A percentile compares a stretch with the other conserved stretches of the same genome.
phyloP scores from a whole-genome alignment of 1,139 yeast species.

The Saccharomyces pastorianus region DNA sequence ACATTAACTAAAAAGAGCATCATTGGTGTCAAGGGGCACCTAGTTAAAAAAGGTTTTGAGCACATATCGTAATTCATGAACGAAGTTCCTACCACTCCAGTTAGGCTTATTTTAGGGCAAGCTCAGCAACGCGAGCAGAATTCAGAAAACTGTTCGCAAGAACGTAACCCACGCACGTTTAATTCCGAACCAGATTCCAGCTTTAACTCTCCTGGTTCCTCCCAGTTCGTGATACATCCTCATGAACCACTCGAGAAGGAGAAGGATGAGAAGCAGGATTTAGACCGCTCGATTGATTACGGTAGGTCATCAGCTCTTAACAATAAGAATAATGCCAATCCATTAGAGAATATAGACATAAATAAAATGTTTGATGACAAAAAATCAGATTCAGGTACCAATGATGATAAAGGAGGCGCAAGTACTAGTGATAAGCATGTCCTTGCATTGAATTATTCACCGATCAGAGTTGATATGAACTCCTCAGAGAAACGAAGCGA shows the following conservation, averaged over 20 bases:
- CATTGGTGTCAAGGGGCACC: not conserved
- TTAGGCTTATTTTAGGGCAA: not conserved
- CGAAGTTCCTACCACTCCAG: not conserved
- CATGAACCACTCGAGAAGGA: conserved; percentile 18
- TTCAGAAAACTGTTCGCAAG: not conserved
- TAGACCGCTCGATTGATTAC: conserved; percentile 3
- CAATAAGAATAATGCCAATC: not conserved
- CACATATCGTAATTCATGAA: not conserved
- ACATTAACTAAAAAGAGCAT: not conserved
- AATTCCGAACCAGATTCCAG: not conserved
- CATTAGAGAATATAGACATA: conserved; percentile 19
- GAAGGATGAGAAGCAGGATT: not conserved
- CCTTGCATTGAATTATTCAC: conserved; percentile 14
- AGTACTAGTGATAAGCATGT: conserved; percentile 11
- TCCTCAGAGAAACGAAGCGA: conserved; percentile 14
- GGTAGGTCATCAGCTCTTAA: conserved; percentile 3
- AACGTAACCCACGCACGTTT: not conserved
- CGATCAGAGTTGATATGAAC: conserved; percentile 14
- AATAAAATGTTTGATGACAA: conserved; percentile 15
- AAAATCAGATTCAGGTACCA: not conserved
- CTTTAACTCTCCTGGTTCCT: not conserved
- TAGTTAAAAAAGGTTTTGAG: not conserved
- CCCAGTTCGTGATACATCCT: conserved; percentile 12
- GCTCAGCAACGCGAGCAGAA: not conserved
- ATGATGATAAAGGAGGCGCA: conserved; percentile 4